Percentiles rank a stretch among this genome's conserved stretches.
Conservation (phyloP, 805 yeast genomes). For the Metschnikowia peoriensis region DNA sequence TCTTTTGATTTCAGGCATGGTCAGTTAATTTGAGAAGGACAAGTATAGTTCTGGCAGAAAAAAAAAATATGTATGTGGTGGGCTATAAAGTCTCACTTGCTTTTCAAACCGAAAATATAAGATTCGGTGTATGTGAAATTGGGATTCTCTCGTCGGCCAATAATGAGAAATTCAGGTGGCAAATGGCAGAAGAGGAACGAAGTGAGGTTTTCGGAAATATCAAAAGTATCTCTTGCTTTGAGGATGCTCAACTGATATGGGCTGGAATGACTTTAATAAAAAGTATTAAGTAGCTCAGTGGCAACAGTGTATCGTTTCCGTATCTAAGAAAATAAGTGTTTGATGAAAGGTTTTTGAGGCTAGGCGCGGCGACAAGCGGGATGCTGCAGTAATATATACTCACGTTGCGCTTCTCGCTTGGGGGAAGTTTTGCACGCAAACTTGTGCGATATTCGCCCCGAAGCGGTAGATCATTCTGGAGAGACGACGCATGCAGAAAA, state of each 20-base stretch:
- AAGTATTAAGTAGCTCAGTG: no score
- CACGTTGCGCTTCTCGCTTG: background rate
- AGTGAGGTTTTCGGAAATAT: background rate
- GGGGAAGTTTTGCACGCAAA: background rate
- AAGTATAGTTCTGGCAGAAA: background rate
- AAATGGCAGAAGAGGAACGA: background rate
- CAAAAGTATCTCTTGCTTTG: background rate
- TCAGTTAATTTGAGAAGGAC: background rate
- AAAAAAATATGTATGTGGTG: no score
- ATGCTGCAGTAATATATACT: background rate
- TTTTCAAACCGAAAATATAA: background rate
- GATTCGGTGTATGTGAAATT: background rate
- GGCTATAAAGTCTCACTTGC: no score
- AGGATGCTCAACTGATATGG: no score
- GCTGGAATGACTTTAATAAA: no score
- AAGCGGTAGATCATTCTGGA: background rate
- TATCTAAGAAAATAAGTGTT: background rate
- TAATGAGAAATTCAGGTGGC: background rate
- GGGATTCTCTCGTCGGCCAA: background rate
- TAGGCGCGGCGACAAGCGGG: background rate
- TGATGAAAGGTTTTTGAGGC: background rate
- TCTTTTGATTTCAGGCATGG: constrained; percentile 35
- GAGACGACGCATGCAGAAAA: background rate
- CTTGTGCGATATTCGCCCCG: background rate
- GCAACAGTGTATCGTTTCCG: background rate